Evolutionary conservation across 306 rosid genomes (phyloP).

Genomic region (Albizia julibrissin): DNA sequence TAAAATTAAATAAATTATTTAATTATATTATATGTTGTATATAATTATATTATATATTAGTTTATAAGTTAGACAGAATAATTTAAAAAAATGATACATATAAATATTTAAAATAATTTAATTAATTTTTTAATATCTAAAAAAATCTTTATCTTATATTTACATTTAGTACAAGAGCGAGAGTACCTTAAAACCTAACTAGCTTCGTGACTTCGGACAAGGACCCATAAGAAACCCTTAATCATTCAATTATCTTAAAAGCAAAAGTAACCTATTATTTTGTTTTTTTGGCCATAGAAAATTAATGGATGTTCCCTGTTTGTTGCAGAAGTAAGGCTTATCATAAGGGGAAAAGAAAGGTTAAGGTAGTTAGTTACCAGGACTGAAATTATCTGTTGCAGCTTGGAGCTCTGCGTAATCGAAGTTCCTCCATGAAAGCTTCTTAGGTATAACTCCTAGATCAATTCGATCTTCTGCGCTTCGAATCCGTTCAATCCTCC

Average conservation of each 20-base stretch:
- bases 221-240: background rate
- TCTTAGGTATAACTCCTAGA: conserved; percentile 44
- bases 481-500: conserved; percentile 56
- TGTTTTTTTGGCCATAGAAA: background rate
- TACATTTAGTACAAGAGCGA: too few species aligned
- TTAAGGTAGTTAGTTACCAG: conserved; percentile 42
- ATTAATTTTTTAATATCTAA: too few species aligned
- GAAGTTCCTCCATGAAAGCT: conserved; percentile 87
- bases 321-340: background rate
- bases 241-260: background rate
- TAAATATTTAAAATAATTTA: too few species aligned
- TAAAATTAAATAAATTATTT: too few species aligned
- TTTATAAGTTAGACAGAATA: too few species aligned
- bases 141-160: too few species aligned
- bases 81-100: too few species aligned
- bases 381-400: conserved; percentile 67
- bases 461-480: conserved; percentile 55
- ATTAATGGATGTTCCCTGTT: background rate
- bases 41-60: too few species aligned
- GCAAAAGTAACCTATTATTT: background rate
- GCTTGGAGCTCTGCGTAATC: conserved; percentile 64
- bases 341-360: background rate
- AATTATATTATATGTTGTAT: too few species aligned
- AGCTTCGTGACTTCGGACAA: background rate
- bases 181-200: background rate